Base-by-base conservation (phyloP, 1,284 basidiomycete genomes). In the Cryptococcus deneoformans region DNA sequence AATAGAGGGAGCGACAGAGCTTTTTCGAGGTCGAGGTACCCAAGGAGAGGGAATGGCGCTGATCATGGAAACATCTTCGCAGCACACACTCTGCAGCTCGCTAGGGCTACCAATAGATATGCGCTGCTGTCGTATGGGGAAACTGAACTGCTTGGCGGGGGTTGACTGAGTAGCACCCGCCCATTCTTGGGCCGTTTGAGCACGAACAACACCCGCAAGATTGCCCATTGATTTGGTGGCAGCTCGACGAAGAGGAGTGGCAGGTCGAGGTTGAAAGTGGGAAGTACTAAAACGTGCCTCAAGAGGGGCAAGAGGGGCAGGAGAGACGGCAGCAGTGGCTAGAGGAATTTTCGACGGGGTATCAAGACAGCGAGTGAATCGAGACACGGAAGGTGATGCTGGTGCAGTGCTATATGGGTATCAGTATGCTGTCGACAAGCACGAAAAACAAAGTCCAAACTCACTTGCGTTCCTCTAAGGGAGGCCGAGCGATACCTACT, bases 261-360 rank as follows among this genome's bases (percentile, higher is more conserved):
- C 59, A 1, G 65, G 60, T 6, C 58, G 48, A 11, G 56, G 64
- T 20, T 52, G 48, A 36, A 60, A 52, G 55, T 45, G 39, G 45
- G 63, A 14, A 47, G 46, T 35, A 45, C 53, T 40, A 49, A 62
- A 35, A 47, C 59, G 53, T 54, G 53, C 20, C 42, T 62, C 53
- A 39, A 59, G 40, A 47, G 65, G 60, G 16, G 52, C 54, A 39
- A 59, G 37, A 45, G 65, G 61, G 20, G 53, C 53, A 2, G 64
- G 68, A 4, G 62, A 65, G 9, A 64, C 58, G 7, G 56, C 45
- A 35, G 56, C 53, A 5, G 36, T 39, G 9, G 63, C 54, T 0
- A 69, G 53, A 2, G 75, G 73, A 45, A 74, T 74, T 57, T 77
- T 77, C 38, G 73, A 75, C 4, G 73, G 75, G 20, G 75, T 77